Evolutionary conservation across 2,329 filamentous ascomycete species (phyloP).

Genomic region (Hymenotorrendiella dingleyae): DNA sequence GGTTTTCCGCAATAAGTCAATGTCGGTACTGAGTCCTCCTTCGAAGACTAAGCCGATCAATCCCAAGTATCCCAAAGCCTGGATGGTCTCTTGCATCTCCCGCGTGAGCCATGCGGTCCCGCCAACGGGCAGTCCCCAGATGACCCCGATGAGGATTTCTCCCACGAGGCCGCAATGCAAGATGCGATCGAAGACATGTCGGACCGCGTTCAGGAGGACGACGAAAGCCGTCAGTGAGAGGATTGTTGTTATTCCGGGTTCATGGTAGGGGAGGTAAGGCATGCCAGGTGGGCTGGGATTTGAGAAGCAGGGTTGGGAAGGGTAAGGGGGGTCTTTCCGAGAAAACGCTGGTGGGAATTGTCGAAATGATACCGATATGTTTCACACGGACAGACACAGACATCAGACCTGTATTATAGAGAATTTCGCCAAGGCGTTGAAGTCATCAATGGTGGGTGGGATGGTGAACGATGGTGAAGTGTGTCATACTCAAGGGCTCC

Average conservation of each 20-base stretch:
- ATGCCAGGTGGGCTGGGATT: no score
- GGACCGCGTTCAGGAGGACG: slow-evolving; percentile 53
- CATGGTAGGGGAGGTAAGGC: slow-evolving; percentile 49
- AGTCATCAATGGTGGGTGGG: no score
- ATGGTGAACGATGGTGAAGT: no score
- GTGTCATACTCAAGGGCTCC: no score
- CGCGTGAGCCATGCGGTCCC: slow-evolving; percentile 53
- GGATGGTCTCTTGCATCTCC: slow-evolving; percentile 47
- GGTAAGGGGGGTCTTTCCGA: no score
- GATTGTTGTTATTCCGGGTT: slow-evolving; percentile 54
- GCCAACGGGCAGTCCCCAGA: slow-evolving; percentile 62
- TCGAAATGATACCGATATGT: no score
- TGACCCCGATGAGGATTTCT: slow-evolving; percentile 64
- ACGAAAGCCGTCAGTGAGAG: slow-evolving; percentile 57
- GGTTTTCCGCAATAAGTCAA: slow-evolving; percentile 47
- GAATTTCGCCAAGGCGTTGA: no score
- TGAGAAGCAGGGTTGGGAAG: no score
- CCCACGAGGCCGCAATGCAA: slow-evolving; percentile 68
- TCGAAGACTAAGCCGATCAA: slow-evolving; percentile 69
- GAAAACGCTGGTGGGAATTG: no score
- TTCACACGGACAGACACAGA: no score
- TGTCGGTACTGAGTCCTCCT: slow-evolving; percentile 26
- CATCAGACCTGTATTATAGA: no score
- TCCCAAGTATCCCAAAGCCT: slow-evolving; percentile 66
- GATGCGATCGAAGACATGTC: slow-evolving; percentile 49